phyloP scores from a whole-genome alignment of 805 yeast species.

The Candida andamanensis region DNA sequence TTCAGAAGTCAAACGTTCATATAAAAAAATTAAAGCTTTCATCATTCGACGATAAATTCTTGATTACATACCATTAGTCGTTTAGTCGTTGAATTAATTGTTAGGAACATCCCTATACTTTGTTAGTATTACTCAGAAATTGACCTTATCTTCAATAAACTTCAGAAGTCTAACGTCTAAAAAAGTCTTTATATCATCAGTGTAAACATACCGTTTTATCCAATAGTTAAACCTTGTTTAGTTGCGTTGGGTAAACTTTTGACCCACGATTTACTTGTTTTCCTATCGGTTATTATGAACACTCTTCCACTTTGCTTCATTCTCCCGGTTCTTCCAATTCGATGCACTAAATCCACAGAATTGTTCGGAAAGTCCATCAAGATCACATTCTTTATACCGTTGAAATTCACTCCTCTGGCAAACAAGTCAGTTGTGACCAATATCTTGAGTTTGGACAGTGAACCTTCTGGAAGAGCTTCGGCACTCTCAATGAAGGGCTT shows the following conservation, averaged over 20 bases:
- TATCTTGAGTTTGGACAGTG: constrained; percentile 39
- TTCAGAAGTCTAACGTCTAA: constrained; percentile 16
- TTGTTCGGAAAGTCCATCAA: constrained; percentile 82
- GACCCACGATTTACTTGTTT: constrained; percentile 69
- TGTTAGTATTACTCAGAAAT: constrained; percentile 10
- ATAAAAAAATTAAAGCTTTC: constrained; percentile 18
- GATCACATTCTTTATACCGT: constrained; percentile 73
- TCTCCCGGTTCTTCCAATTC: constrained; percentile 93
- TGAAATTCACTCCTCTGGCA: constrained; percentile 87
- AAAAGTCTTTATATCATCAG: constrained; percentile 10
- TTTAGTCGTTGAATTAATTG: neutral
- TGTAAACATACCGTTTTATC: constrained; percentile 8
- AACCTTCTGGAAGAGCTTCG: constrained; percentile 21
- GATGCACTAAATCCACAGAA: constrained; percentile 80
- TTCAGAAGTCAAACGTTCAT: constrained; percentile 28
- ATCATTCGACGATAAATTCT: constrained; percentile 13
- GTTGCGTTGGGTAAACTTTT: constrained; percentile 72
- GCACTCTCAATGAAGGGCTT: constrained; percentile 64
- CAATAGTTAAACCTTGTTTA: constrained; percentile 12
- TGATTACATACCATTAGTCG: constrained; percentile 7
- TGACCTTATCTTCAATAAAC: constrained; percentile 11
- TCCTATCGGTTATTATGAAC: constrained; percentile 69
- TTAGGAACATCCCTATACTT: neutral
- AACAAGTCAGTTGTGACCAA: constrained; percentile 83
- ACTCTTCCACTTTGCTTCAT: constrained; percentile 88